These are phyloP conservation scores for Caryopteris hybrid DNA, from an alignment of 305 asterid species.

Conservation along the genomic window DNA sequence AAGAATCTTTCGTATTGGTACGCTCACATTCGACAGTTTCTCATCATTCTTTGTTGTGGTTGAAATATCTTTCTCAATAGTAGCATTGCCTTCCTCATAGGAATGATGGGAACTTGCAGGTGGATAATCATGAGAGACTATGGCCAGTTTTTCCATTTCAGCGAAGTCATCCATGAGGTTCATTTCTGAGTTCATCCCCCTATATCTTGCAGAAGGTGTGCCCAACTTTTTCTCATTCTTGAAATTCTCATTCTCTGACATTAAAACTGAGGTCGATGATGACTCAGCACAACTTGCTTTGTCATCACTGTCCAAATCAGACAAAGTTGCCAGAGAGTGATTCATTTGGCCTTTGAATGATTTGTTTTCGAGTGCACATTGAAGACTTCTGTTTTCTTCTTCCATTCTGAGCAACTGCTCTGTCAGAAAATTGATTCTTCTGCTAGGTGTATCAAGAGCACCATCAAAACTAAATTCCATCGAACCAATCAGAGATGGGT, in stretches of 20 bases:
- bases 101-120: slow-evolving; percentile 31
- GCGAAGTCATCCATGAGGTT: slow-evolving; percentile 88
- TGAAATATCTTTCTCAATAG: slow-evolving; percentile 20
- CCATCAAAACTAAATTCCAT: slow-evolving; percentile 31
- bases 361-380: slow-evolving; percentile 32
- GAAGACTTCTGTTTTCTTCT: slow-evolving; percentile 59
- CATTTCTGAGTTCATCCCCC: slow-evolving; percentile 54
- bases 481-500: slow-evolving; percentile 26
- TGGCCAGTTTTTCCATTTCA: slow-evolving; percentile 86
- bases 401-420: slow-evolving; percentile 52
- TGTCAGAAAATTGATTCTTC: slow-evolving; percentile 34
- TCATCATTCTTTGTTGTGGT: slow-evolving; percentile 24
- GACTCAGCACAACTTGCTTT: slow-evolving; percentile 62
- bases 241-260: slow-evolving; percentile 58
- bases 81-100: slow-evolving; percentile 31
- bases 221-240: slow-evolving; percentile 37
- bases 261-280: slow-evolving; percentile 52
- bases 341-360: slow-evolving; percentile 20
- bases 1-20: slow-evolving; percentile 52
- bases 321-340: slow-evolving; percentile 31
- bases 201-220: slow-evolving; percentile 35
- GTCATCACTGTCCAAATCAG: slow-evolving; percentile 65
- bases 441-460: slow-evolving; percentile 32
- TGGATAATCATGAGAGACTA: slow-evolving; percentile 38
- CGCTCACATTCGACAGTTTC: slow-evolving; percentile 27